Percentiles rank a stretch among this genome's conserved stretches.
phyloP scores from a whole-genome alignment of 345 rosid species.

The Syzygium aqueum region DNA sequence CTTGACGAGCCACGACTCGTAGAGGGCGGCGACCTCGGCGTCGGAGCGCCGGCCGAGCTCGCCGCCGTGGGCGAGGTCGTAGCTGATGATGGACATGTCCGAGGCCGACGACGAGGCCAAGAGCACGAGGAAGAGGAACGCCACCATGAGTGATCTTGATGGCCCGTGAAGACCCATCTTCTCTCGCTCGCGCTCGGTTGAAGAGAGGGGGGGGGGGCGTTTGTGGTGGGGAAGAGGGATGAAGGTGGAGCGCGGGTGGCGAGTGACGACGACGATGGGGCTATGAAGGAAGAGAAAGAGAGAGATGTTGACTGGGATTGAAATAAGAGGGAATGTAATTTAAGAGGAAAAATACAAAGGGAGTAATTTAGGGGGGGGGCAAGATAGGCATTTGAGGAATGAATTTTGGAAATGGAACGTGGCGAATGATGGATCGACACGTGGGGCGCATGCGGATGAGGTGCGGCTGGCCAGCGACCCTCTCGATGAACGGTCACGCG shows the following conservation, averaged over 20 bases:
- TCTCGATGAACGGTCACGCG: not conserved
- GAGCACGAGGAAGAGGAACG: constrained; percentile 5
- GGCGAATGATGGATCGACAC: not conserved
- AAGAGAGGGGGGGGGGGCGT: not conserved
- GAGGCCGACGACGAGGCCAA: constrained; percentile 44
- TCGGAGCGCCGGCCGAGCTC: constrained; percentile 42
- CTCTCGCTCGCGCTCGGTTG: not conserved
- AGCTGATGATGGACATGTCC: constrained; percentile 72
- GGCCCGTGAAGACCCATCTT: not conserved
- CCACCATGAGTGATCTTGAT: not conserved
- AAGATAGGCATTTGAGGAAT: not conserved
- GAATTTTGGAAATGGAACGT: not conserved
- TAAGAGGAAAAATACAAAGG: not conserved
- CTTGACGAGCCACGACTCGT: constrained; percentile 61
- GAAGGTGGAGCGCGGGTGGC: not conserved
- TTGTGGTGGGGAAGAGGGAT: not conserved
- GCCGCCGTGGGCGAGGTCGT: constrained; percentile 42
- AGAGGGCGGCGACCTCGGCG: constrained; percentile 52
- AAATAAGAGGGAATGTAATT: not conserved
- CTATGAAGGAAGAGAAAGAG: not conserved
- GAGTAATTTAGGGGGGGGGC: not conserved
- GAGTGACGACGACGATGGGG: not conserved
- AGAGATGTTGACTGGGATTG: not conserved
- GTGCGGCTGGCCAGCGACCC: not conserved
- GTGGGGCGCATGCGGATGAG: not conserved